Conservation (phyloP, 2,329 filamentous ascomycete species). For the Aspergillus texensis region DNA sequence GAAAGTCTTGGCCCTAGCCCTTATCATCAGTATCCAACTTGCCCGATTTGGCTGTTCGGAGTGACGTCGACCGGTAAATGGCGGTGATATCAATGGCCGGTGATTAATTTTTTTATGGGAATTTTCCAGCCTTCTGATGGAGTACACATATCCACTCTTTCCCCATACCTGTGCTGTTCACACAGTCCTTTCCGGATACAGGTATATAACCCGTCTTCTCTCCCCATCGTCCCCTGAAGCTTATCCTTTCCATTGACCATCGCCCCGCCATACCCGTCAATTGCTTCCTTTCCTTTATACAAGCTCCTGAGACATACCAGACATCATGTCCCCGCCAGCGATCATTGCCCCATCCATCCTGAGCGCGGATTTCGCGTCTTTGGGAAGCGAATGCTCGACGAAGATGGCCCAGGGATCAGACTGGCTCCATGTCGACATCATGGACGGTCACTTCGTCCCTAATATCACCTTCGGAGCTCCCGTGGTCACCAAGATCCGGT, state of each 20-base stretch:
- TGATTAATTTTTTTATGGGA: constrained; percentile 9
- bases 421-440: constrained; percentile 95
- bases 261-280: constrained; percentile 2
- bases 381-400: constrained; percentile 81
- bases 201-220: constrained; percentile 9
- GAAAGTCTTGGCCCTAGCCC: constrained; percentile 23
- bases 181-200: neutral
- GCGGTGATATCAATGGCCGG: constrained; percentile 21
- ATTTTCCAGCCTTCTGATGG: constrained; percentile 4
- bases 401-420: constrained; percentile 87
- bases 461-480: constrained; percentile 97
- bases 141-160: constrained; percentile 10
- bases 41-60: constrained; percentile 24
- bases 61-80: constrained; percentile 23
- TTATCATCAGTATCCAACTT: constrained; percentile 21
- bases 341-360: constrained; percentile 99
- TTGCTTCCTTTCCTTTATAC: constrained; percentile 3
- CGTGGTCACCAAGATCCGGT: constrained; percentile 90
- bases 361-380: constrained; percentile 88
- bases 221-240: constrained; percentile 6
- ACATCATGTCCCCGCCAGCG: constrained; percentile 78
- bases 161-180: constrained; percentile 10
- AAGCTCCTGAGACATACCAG: neutral
- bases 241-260: constrained; percentile 5
- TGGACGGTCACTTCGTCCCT: constrained; percentile 98